Base-by-base conservation (phyloP, 805 yeast genomes). In the Ogataea ramenticola region DNA sequence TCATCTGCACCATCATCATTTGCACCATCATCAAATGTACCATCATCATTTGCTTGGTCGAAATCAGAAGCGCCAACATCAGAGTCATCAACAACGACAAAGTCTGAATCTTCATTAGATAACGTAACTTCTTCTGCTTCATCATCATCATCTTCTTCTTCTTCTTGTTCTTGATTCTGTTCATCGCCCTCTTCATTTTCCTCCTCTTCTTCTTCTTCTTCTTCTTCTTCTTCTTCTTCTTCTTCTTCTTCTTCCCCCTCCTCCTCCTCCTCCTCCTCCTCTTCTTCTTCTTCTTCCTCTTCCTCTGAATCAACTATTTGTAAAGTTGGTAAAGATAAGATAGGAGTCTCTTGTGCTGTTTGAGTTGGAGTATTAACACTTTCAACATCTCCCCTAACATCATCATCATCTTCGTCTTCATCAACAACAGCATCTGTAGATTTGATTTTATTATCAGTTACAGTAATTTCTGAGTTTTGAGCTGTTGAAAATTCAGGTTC, bases 231-330 rank as follows among this genome's bases (percentile, higher is more conserved):
- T 10, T 8, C 11, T 24, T 24, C 10, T 24, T 24, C 10, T 10
- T 24, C 27, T 24, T 24, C 27, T 5, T 15, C 26, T 26, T 40
- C 39, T 26, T 26, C 19, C 16, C 33, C 39, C 21, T 15, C 30
- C 21, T 40, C 21, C 27, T 16, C 17, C 15, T 41, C 34, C 4
- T n/a, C 39, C 26, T 41, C 39, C 19, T 33, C 39, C 19, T 33
- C 39, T n/a, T 40, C 14, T 8, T 33, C 43, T 27, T 35, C 35
- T 20, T 36, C 22, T 36, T 36, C 39, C 22, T 36, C 39, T 26
- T 36, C n/a, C 39, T 36, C 29, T 32, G 16, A n/a, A n/a, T n/a
- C n/a, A n/a, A n/a, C n/a, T n/a, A 10, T 10, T 8, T 26, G 27
- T 26, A 26, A 26, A 26, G 27, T 26, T 26, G 27, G 27, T 26